phyloP scores from a whole-genome alignment of 768 basidiomycete species.

The Tylopilus sp. region DNA sequence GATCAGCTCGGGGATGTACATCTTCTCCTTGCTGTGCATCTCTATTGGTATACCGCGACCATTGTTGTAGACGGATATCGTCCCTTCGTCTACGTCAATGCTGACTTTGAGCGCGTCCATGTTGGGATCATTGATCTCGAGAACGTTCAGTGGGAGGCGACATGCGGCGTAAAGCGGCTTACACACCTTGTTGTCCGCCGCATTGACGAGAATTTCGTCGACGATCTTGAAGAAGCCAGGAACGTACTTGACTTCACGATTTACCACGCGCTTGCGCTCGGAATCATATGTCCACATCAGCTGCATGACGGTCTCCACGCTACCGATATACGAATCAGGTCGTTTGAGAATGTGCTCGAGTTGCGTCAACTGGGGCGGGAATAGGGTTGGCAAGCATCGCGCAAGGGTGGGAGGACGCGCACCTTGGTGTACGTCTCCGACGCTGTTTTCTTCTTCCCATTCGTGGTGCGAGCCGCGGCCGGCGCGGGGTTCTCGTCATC shows the following conservation, averaged over 20 bases:
- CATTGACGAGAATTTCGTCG: slow-evolving; percentile 98
- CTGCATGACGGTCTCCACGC: slow-evolving; percentile 84
- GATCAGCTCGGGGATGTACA: slow-evolving; percentile 95
- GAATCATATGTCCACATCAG: slow-evolving; percentile 93
- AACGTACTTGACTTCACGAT: slow-evolving; percentile 83
- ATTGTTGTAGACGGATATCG: slow-evolving; percentile 93
- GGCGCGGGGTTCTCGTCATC: slow-evolving; percentile 38
- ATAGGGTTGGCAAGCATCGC: not conserved
- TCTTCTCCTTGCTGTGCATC: slow-evolving; percentile 87
- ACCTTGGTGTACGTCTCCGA: slow-evolving; percentile 93
- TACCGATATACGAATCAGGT: slow-evolving; percentile 95
- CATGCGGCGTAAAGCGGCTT: not conserved
- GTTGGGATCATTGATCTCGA: slow-evolving; percentile 81
- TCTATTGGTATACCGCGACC: slow-evolving; percentile 96
- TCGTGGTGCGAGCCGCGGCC: slow-evolving; percentile 25
- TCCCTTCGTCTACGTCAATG: slow-evolving; percentile 78
- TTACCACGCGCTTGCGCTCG: slow-evolving; percentile 77
- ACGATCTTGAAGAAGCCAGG: slow-evolving; percentile 99
- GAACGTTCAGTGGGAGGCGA: not conserved
- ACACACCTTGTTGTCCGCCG: slow-evolving; percentile 95
- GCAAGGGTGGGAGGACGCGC: slow-evolving; percentile 12
- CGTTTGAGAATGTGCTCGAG: slow-evolving; percentile 91
- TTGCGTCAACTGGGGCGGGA: slow-evolving; percentile 70
- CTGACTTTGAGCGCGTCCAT: slow-evolving; percentile 93
- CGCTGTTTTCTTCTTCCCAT: slow-evolving; percentile 77